These are phyloP conservation scores for Zymoseptoria crescenta DNA, from an alignment of 2,329 filamentous ascomycete species.

Conservation along the genomic window DNA sequence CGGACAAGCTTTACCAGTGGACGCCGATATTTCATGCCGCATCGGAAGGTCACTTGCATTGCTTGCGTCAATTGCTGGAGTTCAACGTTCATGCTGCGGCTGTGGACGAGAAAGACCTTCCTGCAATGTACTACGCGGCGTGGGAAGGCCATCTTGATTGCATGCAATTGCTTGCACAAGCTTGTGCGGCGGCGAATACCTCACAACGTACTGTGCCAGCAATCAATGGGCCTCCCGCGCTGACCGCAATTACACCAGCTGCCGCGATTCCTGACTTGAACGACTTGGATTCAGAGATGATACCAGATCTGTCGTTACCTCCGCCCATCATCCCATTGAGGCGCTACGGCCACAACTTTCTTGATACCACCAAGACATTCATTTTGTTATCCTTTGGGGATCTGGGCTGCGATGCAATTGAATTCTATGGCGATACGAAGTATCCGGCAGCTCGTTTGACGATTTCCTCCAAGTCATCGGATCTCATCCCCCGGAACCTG, in stretches of 20 bases:
- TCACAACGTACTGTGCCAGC: neutral
- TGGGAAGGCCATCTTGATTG: slow-evolving; percentile 96
- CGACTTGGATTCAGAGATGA: slow-evolving; percentile 64
- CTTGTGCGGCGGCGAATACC: slow-evolving; percentile 25
- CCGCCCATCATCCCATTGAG: slow-evolving; percentile 92
- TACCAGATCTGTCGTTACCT: slow-evolving; percentile 83
- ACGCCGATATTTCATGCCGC: slow-evolving; percentile 93
- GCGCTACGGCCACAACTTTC: slow-evolving; percentile 94
- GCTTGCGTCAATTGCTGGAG: slow-evolving; percentile 71
- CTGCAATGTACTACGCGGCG: slow-evolving; percentile 95
- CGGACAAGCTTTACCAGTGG: slow-evolving; percentile 96
- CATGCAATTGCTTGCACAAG: slow-evolving; percentile 73
- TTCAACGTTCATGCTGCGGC: slow-evolving; percentile 71
- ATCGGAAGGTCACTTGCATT: slow-evolving; percentile 88
- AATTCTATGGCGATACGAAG: slow-evolving; percentile 96
- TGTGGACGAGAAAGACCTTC: slow-evolving; percentile 83
- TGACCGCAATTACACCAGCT: slow-evolving; percentile 33
- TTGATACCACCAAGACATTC: slow-evolving; percentile 87
- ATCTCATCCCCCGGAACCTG: slow-evolving; percentile 92
- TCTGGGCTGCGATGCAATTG: slow-evolving; percentile 62
- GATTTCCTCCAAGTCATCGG: slow-evolving; percentile 91
- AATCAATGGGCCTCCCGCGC: slow-evolving; percentile 33
- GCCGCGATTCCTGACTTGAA: slow-evolving; percentile 5
- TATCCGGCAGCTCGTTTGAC: slow-evolving; percentile 92
- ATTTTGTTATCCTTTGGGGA: slow-evolving; percentile 86